Conservation (phyloP, 345 rosid species). For the Euphorbia peplus region DNA sequence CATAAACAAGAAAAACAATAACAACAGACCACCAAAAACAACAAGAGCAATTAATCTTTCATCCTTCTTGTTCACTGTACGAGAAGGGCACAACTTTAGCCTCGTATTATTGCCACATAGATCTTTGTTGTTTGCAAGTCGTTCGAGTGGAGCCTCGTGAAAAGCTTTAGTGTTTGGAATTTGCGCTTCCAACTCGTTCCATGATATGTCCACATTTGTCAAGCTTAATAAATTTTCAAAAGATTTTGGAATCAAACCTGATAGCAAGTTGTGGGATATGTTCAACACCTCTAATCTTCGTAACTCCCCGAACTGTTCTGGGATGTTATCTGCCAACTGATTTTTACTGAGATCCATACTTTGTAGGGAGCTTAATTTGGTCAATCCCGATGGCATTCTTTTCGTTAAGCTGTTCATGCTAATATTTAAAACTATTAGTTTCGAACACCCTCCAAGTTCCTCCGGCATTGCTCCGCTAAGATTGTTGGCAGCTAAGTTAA, state of each 20-base stretch:
- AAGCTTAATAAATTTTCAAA: too few relatives aligned
- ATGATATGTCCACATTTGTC: too few relatives aligned
- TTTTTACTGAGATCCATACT: conserved; percentile 17
- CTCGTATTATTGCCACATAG: not conserved
- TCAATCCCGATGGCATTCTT: conserved; percentile 13
- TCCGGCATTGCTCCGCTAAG: conserved; percentile 28
- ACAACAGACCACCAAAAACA: not conserved
- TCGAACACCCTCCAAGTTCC: conserved; percentile 21
- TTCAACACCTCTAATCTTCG: too few relatives aligned
- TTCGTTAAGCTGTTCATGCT: conserved; percentile 10
- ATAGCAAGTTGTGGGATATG: too few relatives aligned
- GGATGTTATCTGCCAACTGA: too few relatives aligned
- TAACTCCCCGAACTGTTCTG: too few relatives aligned
- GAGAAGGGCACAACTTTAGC: not conserved
- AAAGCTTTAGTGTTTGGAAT: too few relatives aligned
- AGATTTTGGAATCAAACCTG: too few relatives aligned
- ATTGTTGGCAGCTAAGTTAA: conserved; percentile 24
- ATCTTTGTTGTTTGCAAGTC: too few relatives aligned
- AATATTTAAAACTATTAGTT: conserved; percentile 18
- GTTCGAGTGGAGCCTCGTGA: too few relatives aligned
- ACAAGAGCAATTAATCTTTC: not conserved
- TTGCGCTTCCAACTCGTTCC: too few relatives aligned
- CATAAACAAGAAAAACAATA: not conserved
- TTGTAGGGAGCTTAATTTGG: conserved; percentile 2
- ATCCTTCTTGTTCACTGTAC: not conserved